Conservation (phyloP, 257 asterid species). For the Lycium ferocissimum region DNA sequence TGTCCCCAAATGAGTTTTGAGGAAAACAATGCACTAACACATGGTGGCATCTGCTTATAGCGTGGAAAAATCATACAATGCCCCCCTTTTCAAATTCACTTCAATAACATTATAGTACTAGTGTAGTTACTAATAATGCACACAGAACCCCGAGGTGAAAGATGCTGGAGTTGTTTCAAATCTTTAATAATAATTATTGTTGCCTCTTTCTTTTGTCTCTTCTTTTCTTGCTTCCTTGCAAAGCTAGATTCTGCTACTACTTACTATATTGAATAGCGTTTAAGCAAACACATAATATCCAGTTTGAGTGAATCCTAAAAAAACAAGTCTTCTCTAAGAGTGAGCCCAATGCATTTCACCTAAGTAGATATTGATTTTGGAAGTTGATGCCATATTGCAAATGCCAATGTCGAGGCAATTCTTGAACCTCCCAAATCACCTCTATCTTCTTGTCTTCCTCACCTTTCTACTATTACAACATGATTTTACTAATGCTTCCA, state of each 20-base stretch:
- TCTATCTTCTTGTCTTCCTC: slow-evolving; percentile 41
- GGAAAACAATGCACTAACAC: slow-evolving; percentile 86
- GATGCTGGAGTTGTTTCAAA: slow-evolving; percentile 45
- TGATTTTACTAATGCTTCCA: slow-evolving; percentile 32
- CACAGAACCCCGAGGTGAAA: slow-evolving; percentile 78
- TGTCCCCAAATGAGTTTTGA: slow-evolving; percentile 51
- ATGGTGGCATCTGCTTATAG: slow-evolving; percentile 49
- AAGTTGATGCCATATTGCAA: slow-evolving; percentile 59
- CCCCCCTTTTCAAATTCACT: slow-evolving; percentile 11
- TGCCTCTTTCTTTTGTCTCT: slow-evolving; percentile 33
- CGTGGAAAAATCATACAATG: slow-evolving; percentile 32
- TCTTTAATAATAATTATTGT: slow-evolving; percentile 37
- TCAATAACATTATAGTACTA: slow-evolving; percentile 23
- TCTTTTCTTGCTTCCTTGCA: slow-evolving; percentile 43
- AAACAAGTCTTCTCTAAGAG: slow-evolving; percentile 32
- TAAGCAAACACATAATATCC: not conserved
- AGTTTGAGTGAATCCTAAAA: slow-evolving; percentile 34
- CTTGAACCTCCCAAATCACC: slow-evolving; percentile 45
- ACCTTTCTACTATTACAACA: slow-evolving; percentile 32
- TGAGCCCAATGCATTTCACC: slow-evolving; percentile 57
- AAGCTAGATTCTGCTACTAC: slow-evolving; percentile 35
- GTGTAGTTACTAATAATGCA: slow-evolving; percentile 36
- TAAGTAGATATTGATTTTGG: slow-evolving; percentile 47
- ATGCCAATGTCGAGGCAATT: slow-evolving; percentile 81
- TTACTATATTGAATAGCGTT: not conserved